Evolutionary conservation across 768 basidiomycete genomes (phyloP).

Genomic region (Panaeolus cyanescens): DNA sequence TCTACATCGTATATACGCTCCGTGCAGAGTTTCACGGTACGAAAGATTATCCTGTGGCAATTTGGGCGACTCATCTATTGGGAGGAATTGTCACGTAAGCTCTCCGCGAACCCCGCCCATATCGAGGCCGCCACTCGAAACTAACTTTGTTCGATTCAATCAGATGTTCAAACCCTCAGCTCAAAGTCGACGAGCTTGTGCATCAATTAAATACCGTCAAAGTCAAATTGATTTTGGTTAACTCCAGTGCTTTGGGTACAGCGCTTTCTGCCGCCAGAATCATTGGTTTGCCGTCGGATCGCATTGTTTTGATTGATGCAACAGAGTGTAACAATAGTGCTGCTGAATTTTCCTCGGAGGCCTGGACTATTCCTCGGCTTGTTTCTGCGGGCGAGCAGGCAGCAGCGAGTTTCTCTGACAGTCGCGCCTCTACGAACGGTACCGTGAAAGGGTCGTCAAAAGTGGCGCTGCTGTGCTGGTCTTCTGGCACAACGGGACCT

Average conservation of each 20-base stretch:
- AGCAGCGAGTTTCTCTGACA: neutral
- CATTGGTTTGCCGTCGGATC: slow-evolving; percentile 35
- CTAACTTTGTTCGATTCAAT: slow-evolving; percentile 8
- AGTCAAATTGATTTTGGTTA: slow-evolving; percentile 44
- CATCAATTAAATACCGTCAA: slow-evolving; percentile 50
- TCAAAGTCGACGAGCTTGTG: slow-evolving; percentile 51
- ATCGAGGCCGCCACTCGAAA: neutral
- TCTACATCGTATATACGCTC: neutral
- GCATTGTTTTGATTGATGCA: slow-evolving; percentile 40
- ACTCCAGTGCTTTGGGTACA: slow-evolving; percentile 38
- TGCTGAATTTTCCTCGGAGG: neutral
- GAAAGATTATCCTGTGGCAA: slow-evolving; percentile 43
- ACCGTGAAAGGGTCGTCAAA: slow-evolving; percentile 56
- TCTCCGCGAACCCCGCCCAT: neutral
- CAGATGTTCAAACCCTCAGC: slow-evolving; percentile 58
- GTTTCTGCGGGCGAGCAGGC: slow-evolving; percentile 19
- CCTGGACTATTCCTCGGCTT: slow-evolving; percentile 22
- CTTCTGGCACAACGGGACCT: slow-evolving; percentile 68
- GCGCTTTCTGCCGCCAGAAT: slow-evolving; percentile 37
- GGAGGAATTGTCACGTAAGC: slow-evolving; percentile 55
- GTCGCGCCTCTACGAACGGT: slow-evolving; percentile 40
- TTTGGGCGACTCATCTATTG: slow-evolving; percentile 54
- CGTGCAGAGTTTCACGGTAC: neutral
- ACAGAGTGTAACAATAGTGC: neutral
- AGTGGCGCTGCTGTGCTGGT: slow-evolving; percentile 64